Conservation (phyloP, 208 protist species). For the Angomonas ambiguus region DNA sequence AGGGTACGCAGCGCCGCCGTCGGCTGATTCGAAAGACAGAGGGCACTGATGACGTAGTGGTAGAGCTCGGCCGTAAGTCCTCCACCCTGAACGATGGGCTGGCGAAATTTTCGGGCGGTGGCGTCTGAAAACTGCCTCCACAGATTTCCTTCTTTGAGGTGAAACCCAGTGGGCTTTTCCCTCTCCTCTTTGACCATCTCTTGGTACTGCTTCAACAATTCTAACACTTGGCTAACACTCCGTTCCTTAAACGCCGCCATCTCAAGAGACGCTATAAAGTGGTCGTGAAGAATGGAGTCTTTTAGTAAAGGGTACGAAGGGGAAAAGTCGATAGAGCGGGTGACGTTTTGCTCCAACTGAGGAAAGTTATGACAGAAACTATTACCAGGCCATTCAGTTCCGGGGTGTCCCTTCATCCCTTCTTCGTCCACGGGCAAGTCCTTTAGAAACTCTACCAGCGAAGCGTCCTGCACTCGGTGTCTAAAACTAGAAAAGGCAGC, state of each 20-base stretch:
- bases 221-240: constrained; percentile 35
- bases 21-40: constrained; percentile 43
- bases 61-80: constrained; percentile 83
- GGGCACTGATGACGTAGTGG: constrained; percentile 78
- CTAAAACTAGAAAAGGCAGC: constrained; percentile 29
- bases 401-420: constrained; percentile 1
- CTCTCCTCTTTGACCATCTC: constrained; percentile 37
- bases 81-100: constrained; percentile 37
- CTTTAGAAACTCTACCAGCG: constrained; percentile 43
- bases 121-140: constrained; percentile 57
- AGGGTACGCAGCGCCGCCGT: constrained; percentile 72
- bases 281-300: constrained; percentile 70
- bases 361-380: constrained; percentile 61
- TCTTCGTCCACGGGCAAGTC: constrained; percentile 18
- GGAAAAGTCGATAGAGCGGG: not conserved
- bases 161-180: constrained; percentile 10
- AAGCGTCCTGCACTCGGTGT: constrained; percentile 24
- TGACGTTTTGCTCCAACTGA: constrained; percentile 45
- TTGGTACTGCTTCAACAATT: constrained; percentile 55
- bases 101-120: constrained; percentile 47
- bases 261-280: constrained; percentile 44
- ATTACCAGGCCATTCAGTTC: constrained; percentile 34
- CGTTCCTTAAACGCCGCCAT: constrained; percentile 31
- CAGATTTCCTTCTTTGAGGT: constrained; percentile 31
- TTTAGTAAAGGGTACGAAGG: constrained; percentile 27